These are phyloP conservation scores for Pseudogymnoascus sp. DNA, from an alignment of 2,329 filamentous ascomycete species.

Conservation along the genomic window DNA sequence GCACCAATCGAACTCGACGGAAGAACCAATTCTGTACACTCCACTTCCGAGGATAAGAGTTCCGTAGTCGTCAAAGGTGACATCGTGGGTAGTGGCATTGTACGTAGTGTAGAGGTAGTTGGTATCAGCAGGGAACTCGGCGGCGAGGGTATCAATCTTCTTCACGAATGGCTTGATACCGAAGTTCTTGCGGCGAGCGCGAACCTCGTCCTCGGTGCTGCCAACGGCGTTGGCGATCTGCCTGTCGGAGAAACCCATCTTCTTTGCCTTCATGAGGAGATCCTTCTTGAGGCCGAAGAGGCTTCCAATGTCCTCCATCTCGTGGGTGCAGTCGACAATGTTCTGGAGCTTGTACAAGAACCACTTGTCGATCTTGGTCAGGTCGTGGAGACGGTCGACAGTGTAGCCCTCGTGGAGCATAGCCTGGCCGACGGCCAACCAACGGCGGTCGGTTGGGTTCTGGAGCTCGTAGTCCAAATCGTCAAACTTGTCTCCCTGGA, in stretches of 20 bases:
- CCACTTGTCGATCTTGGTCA: slow-evolving; percentile 99
- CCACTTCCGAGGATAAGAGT: slow-evolving; percentile 84
- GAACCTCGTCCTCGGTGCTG: slow-evolving; percentile 81
- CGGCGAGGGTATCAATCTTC: slow-evolving; percentile 95
- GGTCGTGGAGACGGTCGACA: slow-evolving; percentile 81
- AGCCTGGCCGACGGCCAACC: slow-evolving; percentile 94
- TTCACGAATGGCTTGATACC: slow-evolving; percentile 94
- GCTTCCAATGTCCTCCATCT: slow-evolving; percentile 75
- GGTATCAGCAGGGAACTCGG: slow-evolving; percentile 89
- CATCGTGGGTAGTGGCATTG: slow-evolving; percentile 89
- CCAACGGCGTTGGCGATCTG: slow-evolving; percentile 85
- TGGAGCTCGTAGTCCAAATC: slow-evolving; percentile 81
- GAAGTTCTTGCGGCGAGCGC: slow-evolving; percentile 74
- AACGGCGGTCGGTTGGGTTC: slow-evolving; percentile 92
- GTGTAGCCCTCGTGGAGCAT: slow-evolving; percentile 97
- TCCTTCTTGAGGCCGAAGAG: slow-evolving; percentile 82
- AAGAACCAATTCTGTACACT: slow-evolving; percentile 95
- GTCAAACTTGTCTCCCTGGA: slow-evolving; percentile 92
- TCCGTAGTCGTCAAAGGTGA: slow-evolving; percentile 87
- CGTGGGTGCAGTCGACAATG: slow-evolving; percentile 81
- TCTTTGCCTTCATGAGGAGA: slow-evolving; percentile 84
- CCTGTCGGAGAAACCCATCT: slow-evolving; percentile 93
- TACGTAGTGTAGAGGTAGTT: slow-evolving; percentile 98
- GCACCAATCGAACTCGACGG: slow-evolving; percentile 98
- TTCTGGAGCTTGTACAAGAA: slow-evolving; percentile 98